Percentiles rank a stretch among this genome's conserved stretches.
Conservation (phyloP, 1,139 yeast genomes). For the Candida sanyaensis region DNA sequence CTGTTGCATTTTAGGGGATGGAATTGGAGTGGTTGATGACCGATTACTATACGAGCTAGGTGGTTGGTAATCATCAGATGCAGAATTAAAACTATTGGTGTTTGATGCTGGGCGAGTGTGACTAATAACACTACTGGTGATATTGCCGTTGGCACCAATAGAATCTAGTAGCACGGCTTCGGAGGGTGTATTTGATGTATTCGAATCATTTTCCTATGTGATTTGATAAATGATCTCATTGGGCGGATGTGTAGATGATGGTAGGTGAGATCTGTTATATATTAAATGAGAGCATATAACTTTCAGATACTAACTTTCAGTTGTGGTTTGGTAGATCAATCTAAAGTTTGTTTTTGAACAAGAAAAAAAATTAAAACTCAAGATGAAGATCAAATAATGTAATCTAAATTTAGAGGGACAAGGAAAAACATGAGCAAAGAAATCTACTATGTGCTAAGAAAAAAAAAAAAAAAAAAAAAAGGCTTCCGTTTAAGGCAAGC, state of each 20-base stretch:
- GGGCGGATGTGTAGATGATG: neutral
- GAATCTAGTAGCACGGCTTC: slow-evolving; percentile 8
- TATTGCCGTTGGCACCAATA: neutral
- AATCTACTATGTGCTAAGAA: neutral
- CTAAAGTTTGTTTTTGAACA: too few species aligned
- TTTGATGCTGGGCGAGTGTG: slow-evolving; percentile 5
- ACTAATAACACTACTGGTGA: neutral
- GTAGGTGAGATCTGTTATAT: too few species aligned
- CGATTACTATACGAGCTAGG: slow-evolving; percentile 3
- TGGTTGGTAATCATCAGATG: slow-evolving; percentile 6
- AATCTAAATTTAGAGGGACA: neutral
- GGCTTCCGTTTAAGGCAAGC: neutral
- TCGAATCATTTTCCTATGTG: slow-evolving; percentile 37
- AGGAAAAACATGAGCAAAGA: neutral
- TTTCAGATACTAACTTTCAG: too few species aligned
- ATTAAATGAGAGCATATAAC: too few species aligned
- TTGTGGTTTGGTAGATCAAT: too few species aligned
- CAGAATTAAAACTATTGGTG: neutral
- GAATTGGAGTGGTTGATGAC: slow-evolving; percentile 18
- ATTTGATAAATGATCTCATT: slow-evolving; percentile 52
- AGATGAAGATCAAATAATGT: neutral
- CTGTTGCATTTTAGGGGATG: slow-evolving; percentile 26
- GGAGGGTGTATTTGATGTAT: slow-evolving; percentile 12
- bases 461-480: too few species aligned
- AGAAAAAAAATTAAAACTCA: neutral